These are phyloP conservation scores for Polysphondylium violaceum DNA, from an alignment of 78 protist species.

Conservation along the genomic window DNA sequence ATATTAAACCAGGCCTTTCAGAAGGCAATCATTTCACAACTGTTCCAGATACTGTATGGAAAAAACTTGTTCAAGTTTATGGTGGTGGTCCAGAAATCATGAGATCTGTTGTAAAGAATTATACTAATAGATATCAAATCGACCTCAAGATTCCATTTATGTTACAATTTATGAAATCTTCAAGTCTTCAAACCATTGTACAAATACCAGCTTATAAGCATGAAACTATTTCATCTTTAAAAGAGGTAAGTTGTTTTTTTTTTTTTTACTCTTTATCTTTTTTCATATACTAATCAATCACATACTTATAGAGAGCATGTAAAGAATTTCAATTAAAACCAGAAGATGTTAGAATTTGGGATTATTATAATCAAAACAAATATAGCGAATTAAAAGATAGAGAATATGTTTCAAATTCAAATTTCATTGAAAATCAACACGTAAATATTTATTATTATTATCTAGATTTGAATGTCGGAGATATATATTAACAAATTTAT, in stretches of 20 bases:
- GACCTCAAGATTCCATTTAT: slow-evolving; percentile 3
- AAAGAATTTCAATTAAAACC: slow-evolving; percentile 37
- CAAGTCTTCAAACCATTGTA: neutral
- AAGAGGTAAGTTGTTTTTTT: neutral
- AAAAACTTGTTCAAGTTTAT: slow-evolving; percentile 5
- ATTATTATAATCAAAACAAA: slow-evolving; percentile 38
- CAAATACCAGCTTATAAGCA: slow-evolving; percentile 2
- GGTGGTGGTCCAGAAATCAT: slow-evolving; percentile 70
- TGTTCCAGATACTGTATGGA: slow-evolving; percentile 24
- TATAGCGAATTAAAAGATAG: slow-evolving; percentile 27
- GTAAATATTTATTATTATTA: too few relatives aligned
- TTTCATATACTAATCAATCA: neutral
- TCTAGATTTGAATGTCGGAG: too few relatives aligned
- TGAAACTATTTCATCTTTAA: neutral
- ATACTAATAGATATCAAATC: neutral
- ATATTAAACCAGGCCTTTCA: neutral
- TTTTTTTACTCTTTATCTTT: neutral
- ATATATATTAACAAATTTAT: too few relatives aligned
- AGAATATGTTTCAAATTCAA: slow-evolving; percentile 26
- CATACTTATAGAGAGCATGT: slow-evolving; percentile 14
- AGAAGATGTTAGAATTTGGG: slow-evolving; percentile 75
- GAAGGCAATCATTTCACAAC: slow-evolving; percentile 1
- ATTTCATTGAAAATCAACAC: slow-evolving; percentile 39
- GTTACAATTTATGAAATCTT: slow-evolving; percentile 6
- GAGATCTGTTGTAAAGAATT: slow-evolving; percentile 7